phyloP scores from a whole-genome alignment of 306 rosid genomes.

The Echinosophora koreensis region DNA sequence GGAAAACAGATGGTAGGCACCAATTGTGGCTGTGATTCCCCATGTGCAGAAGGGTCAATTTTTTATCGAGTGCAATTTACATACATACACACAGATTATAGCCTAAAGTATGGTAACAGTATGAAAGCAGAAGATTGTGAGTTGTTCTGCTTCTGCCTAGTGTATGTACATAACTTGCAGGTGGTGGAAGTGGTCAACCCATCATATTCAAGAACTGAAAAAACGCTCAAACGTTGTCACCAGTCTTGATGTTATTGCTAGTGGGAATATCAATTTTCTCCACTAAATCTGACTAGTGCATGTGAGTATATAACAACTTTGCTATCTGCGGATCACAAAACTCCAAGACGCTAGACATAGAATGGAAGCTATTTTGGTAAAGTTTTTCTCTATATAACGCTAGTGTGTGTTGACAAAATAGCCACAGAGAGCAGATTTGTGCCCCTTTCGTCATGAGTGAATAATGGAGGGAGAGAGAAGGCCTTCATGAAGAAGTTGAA shows the following conservation, averaged over 20 bases:
- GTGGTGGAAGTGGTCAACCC: slow-evolving; percentile 40
- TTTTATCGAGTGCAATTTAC: not conserved
- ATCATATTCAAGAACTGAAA: slow-evolving; percentile 27
- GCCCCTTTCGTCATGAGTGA: not conserved
- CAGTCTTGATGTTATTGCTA: slow-evolving; percentile 16
- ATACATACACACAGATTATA: too few species aligned
- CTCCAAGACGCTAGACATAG: not conserved
- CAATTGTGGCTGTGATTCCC: slow-evolving; percentile 45
- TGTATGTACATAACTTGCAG: slow-evolving; percentile 42
- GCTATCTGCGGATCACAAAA: slow-evolving; percentile 14
- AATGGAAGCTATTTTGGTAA: not conserved
- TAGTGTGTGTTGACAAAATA: not conserved
- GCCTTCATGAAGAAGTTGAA: not conserved
- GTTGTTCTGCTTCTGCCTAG: slow-evolving; percentile 17
- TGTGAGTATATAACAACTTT: slow-evolving; percentile 17
- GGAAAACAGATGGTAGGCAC: slow-evolving; percentile 48
- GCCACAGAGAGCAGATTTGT: not conserved
- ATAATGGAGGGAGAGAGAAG: not conserved
- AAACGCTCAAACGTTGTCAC: slow-evolving; percentile 2
- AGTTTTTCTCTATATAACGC: not conserved
- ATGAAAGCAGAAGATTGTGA: not conserved
- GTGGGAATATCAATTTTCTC: slow-evolving; percentile 56
- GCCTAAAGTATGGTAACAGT: too few species aligned
- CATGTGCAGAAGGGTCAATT: slow-evolving; percentile 1
- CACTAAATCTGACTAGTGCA: slow-evolving; percentile 39